A percentile compares a stretch with the other conserved stretches of the same genome.
These are phyloP conservation scores for Pyricularia sp. DNA, from an alignment of 2,329 filamentous ascomycete species.

Conservation along the genomic window DNA sequence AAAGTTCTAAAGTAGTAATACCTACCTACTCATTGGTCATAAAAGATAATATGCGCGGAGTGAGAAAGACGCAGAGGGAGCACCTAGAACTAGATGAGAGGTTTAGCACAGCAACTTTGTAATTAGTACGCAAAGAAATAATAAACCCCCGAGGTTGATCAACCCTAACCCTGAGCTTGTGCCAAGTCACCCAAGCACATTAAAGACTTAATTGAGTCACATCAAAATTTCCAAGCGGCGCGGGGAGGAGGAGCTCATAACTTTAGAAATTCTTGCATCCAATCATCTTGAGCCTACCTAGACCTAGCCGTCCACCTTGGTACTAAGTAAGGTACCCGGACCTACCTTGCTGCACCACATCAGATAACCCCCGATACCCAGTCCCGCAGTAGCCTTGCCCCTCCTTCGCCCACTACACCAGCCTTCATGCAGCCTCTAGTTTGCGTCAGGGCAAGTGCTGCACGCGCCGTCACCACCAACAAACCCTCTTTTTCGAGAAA, in stretches of 20 bases:
- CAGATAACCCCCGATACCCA: background rate
- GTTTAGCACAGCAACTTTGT: no score
- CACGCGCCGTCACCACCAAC: slow-evolving; percentile 3
- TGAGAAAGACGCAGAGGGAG: no score
- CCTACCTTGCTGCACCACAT: slow-evolving; percentile 1
- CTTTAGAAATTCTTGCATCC: background rate
- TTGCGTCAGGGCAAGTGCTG: slow-evolving; percentile 2
- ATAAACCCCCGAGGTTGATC: no score
- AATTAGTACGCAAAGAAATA: no score
- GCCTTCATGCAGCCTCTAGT: slow-evolving; percentile 4
- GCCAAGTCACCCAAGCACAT: background rate
- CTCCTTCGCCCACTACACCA: background rate
- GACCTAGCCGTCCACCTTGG: background rate
- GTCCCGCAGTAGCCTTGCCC: slow-evolving; percentile 3
- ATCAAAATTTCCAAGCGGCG: background rate
- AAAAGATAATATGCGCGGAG: no score
- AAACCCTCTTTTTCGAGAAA: background rate
- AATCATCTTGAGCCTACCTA: background rate
- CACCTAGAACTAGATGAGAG: no score
- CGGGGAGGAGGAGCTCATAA: background rate
- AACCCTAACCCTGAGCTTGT: background rate
- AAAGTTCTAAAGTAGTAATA: no score
- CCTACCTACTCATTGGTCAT: no score
- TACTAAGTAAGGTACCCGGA: background rate
- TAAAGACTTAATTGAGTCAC: background rate